Evolutionary conservation across 345 rosid genomes (phyloP).

Genomic region (Fremontodendron californicum): DNA sequence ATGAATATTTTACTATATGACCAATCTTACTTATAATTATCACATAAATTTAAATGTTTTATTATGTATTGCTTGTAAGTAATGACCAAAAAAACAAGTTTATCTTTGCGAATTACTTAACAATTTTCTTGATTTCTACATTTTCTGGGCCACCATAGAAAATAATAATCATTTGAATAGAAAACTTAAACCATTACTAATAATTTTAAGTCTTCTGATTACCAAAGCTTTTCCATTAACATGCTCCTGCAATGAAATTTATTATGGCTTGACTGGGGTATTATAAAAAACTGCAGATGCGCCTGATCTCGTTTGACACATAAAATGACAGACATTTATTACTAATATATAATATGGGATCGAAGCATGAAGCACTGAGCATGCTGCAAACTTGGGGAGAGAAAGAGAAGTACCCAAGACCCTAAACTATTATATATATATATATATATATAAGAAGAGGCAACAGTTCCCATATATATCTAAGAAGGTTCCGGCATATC

Average conservation of each 20-base stretch:
- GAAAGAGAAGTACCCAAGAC: not conserved
- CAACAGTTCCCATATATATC: conserved; percentile 2
- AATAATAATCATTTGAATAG: not conserved
- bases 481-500: conserved; percentile 9
- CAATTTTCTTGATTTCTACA: no score
- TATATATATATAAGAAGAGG: not conserved
- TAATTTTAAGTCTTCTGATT: not conserved
- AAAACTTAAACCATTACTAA: no score
- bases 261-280: not conserved
- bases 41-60: not conserved
- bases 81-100: not conserved
- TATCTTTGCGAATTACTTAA: not conserved
- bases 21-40: no score
- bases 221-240: not conserved
- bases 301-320: not conserved
- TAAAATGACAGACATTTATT: conserved; percentile 6
- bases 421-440: not conserved
- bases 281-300: not conserved
- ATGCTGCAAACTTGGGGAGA: not conserved
- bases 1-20: not conserved
- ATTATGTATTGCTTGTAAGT: not conserved
- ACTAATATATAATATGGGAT: not conserved
- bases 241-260: not conserved
- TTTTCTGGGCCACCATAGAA: not conserved
- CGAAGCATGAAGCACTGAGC: not conserved